A percentile compares a stretch with the other conserved stretches of the same genome.
phyloP scores from a whole-genome alignment of 1,284 basidiomycete species.

The Tremellales sp. region DNA sequence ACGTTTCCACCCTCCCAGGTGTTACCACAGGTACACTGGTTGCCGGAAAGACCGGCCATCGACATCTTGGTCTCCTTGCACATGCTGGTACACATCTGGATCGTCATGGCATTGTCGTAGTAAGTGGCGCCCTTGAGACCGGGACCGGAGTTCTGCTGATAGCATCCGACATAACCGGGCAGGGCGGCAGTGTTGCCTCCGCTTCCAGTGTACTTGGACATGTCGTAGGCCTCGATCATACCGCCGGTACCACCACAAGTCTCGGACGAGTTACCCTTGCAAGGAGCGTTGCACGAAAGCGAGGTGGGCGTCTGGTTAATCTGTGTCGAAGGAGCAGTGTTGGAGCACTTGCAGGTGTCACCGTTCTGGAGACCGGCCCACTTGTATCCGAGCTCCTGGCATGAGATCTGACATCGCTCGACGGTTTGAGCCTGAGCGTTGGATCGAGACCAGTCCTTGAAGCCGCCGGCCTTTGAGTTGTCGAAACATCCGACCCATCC shows the following conservation, averaged over 20 bases:
- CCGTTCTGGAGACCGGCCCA: conserved; percentile 3
- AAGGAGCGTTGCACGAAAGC: background rate
- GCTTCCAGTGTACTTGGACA: background rate
- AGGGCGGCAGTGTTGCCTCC: background rate
- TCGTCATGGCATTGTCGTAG: conserved; percentile 6
- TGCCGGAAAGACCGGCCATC: conserved; percentile 14
- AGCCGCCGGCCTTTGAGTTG: conserved; percentile 11
- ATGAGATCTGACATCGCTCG: conserved; percentile 18
- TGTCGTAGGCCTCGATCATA: conserved; percentile 7
- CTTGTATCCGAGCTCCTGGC: conserved; percentile 17
- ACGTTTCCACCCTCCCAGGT: conserved; percentile 9
- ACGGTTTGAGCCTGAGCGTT: conserved; percentile 19
- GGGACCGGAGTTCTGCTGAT: background rate
- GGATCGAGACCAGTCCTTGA: conserved; percentile 17
- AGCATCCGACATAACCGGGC: background rate
- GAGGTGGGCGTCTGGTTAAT: background rate
- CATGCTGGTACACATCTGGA: conserved; percentile 6
- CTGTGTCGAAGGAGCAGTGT: background rate
- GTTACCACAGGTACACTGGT: conserved; percentile 27
- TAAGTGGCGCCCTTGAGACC: conserved; percentile 5
- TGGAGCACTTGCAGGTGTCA: background rate
- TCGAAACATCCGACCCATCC: conserved; percentile 13
- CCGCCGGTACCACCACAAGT: conserved; percentile 6
- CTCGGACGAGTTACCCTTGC: background rate
- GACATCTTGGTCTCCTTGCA: conserved; percentile 11